phyloP scores from a whole-genome alignment of 2,329 filamentous ascomycete genomes.

The Exophiala aquamarina region DNA sequence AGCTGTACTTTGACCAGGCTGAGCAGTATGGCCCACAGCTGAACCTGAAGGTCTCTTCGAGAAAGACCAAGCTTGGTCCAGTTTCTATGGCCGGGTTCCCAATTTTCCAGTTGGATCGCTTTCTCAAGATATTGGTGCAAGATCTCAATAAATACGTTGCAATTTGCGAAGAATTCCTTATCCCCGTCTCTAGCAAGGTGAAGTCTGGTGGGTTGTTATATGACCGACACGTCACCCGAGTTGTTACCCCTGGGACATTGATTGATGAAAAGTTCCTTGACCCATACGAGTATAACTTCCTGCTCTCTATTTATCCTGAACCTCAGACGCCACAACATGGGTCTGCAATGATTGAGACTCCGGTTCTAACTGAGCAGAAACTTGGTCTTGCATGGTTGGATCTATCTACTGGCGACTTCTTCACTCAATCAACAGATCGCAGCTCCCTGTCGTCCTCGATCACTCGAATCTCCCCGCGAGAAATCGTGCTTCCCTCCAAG shows the following conservation, averaged over 20 bases:
- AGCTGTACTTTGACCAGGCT: constrained; percentile 95
- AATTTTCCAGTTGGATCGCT: constrained; percentile 87
- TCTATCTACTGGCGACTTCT: constrained; percentile 91
- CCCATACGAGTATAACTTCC: constrained; percentile 87
- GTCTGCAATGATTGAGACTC: constrained; percentile 31
- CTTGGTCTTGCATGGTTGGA: constrained; percentile 92
- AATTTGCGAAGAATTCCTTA: constrained; percentile 87
- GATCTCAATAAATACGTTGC: constrained; percentile 90
- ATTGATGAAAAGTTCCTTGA: constrained; percentile 99
- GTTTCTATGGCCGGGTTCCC: constrained; percentile 96
- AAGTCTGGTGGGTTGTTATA: constrained; percentile 79
- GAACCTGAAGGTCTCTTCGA: constrained; percentile 80
- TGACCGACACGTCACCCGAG: constrained; percentile 78
- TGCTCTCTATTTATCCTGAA: constrained; percentile 69
- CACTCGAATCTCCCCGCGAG: constrained; percentile 77
- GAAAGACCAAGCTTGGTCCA: constrained; percentile 63
- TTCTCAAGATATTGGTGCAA: constrained; percentile 88
- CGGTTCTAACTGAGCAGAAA: constrained; percentile 35
- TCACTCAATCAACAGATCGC: constrained; percentile 73
- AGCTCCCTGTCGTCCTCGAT: constrained; percentile 74
- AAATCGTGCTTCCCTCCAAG: constrained; percentile 74
- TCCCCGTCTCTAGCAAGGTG: constrained; percentile 66
- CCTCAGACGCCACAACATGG: constrained; percentile 27
- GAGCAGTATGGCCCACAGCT: constrained; percentile 83
- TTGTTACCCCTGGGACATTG: constrained; percentile 90